Evolutionary conservation across 768 basidiomycete species (phyloP).

Genomic region (Termitomyces sp.): DNA sequence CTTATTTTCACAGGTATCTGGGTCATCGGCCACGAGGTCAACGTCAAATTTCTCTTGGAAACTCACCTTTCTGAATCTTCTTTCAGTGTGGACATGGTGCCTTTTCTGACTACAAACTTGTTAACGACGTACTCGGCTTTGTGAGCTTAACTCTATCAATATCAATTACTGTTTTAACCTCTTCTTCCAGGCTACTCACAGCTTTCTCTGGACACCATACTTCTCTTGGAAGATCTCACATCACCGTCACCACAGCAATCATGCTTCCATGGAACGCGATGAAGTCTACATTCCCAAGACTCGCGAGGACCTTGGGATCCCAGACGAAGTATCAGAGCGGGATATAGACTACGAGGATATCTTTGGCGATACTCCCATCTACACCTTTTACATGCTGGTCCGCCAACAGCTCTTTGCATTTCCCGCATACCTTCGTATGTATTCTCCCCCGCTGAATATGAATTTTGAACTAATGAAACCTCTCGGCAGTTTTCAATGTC

Average conservation of each 20-base stretch:
- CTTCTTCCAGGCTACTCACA: conserved; percentile 31
- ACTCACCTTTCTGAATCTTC: conserved; percentile 1
- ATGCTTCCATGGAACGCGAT: conserved; percentile 49
- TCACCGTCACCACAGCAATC: conserved; percentile 46
- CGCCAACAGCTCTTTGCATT: conserved; percentile 56
- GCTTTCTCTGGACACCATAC: conserved; percentile 46
- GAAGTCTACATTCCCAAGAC: conserved; percentile 61
- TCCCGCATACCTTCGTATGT: conserved; percentile 55
- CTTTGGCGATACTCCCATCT: conserved; percentile 57
- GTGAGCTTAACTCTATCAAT: conserved; percentile 23
- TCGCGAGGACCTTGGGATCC: conserved; percentile 46
- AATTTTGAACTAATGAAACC: background rate
- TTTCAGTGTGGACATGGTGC: conserved; percentile 50
- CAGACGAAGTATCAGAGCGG: conserved; percentile 23
- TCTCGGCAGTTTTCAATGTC: conserved; percentile 48
- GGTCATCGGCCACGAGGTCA: conserved; percentile 55
- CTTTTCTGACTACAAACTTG: conserved; percentile 40
- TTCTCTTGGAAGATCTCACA: conserved; percentile 53
- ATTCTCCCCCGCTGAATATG: background rate
- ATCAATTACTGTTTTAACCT: conserved; percentile 2
- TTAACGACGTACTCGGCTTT: conserved; percentile 48
- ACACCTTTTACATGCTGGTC: conserved; percentile 48
- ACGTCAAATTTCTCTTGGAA: background rate
- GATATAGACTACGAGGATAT: conserved; percentile 47
- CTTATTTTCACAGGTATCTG: conserved; percentile 54